Base-by-base conservation (phyloP, 2,329 filamentous ascomycete species). In the Fusarium sp. region DNA sequence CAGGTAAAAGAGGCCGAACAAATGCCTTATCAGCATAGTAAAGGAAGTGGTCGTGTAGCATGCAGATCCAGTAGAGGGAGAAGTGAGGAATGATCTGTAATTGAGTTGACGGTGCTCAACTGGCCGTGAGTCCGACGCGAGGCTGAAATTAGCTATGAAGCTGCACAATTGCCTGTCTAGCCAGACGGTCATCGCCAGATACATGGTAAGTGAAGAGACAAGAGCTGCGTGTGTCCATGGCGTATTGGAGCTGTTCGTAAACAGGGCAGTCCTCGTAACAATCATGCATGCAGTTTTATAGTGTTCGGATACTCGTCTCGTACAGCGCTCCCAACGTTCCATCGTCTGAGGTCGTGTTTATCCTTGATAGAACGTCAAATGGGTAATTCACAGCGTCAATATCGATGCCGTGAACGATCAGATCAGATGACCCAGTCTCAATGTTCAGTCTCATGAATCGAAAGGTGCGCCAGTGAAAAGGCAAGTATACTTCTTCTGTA, bases 191-290 rank as follows among this genome's bases (percentile, higher is more conserved):
- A 24, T 64, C 55, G 0, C 20, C 44, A 1, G 62, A 64, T 11
- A 17, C 22, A 0, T 42, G 41, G 1, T 61, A 61, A 1, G 56
- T 60, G 1, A 63, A 63, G 0, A 63, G 18, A 12, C 41, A 63
- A 1, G 61, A 63, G 13, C 61, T 63, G 0, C 54, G 54, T 3
- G 54, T 60, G 8, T 63, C 61, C 54, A 64, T 64, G 3, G 62
- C 62, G 20, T 61, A 64, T 22, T 64, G 62, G 1, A 64, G 44
- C 20, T 64, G 62, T 13, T 64, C 55, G 2, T 64, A 64, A 6
- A 64, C 61, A 8, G 62, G 62, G 24, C 55, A 64, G 9, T 64
- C 55, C 18, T 61, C 36, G 10, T 64, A 64, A 11, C 62, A 50
- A 10, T 64, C 62, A 17, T 50, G 44, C 62, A 64, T 64, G 30